Percentiles rank a stretch among this genome's conserved stretches.
These are phyloP conservation scores for Cryptococcus sp. DNA, from an alignment of 1,284 basidiomycete genomes.

Conservation along the genomic window DNA sequence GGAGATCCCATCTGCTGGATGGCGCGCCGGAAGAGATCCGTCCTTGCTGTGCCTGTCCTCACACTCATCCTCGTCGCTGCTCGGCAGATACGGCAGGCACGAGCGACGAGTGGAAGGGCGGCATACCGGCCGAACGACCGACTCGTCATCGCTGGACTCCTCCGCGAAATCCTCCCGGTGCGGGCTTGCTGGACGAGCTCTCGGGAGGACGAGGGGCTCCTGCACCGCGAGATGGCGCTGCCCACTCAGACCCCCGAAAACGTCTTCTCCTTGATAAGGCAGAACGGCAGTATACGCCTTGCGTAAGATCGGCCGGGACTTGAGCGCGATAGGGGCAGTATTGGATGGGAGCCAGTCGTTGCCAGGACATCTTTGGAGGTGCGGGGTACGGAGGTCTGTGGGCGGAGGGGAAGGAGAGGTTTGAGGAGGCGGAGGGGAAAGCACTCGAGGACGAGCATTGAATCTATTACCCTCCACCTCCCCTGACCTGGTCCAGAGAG, in stretches of 20 bases:
- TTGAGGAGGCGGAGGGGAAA: background rate
- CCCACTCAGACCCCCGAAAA: too few relatives aligned
- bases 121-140: background rate
- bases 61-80: background rate
- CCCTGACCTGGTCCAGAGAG: too few relatives aligned
- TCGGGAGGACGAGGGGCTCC: slow-evolving; percentile 4
- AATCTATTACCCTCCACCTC: too few relatives aligned
- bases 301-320: too few relatives aligned
- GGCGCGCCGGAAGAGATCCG: too few relatives aligned
- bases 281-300: too few relatives aligned
- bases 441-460: too few relatives aligned
- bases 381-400: slow-evolving; percentile 2
- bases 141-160: background rate
- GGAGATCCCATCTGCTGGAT: background rate
- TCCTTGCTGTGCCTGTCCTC: background rate
- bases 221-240: background rate
- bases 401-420: background rate
- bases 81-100: background rate
- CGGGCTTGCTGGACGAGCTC: background rate
- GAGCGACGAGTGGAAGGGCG: slow-evolving; percentile 1
- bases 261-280: too few relatives aligned
- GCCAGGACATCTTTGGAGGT: background rate
- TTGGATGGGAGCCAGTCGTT: background rate
- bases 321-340: too few relatives aligned
- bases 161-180: slow-evolving; percentile 1